phyloP scores from a whole-genome alignment of 306 rosid species.

The Fagus sylvatica region DNA sequence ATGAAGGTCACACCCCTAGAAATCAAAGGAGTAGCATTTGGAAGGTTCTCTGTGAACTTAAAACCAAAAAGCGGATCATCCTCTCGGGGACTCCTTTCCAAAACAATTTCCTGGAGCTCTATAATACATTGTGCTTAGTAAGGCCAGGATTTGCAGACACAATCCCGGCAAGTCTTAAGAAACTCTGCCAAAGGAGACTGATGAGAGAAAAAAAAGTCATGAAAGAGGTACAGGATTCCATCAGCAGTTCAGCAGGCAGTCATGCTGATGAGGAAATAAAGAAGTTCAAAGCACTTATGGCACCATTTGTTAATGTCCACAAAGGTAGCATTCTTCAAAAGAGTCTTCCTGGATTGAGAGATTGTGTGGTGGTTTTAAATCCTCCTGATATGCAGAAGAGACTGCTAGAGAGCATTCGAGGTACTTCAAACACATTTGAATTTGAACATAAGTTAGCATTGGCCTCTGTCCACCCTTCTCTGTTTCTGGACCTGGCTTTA shows the following conservation, averaged over 20 bases:
- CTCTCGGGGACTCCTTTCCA: slow-evolving; percentile 52
- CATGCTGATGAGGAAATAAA: slow-evolving; percentile 10
- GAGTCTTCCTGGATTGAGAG: slow-evolving; percentile 40
- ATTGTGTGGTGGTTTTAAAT: slow-evolving; percentile 36
- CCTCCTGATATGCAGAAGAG: slow-evolving; percentile 26
- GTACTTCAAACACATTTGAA: neutral
- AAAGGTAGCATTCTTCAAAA: slow-evolving; percentile 38
- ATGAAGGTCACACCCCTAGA: slow-evolving; percentile 47
- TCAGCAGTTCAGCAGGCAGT: neutral
- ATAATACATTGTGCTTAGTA: slow-evolving; percentile 30
- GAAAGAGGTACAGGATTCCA: slow-evolving; percentile 11
- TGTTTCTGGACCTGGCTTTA: slow-evolving; percentile 18
- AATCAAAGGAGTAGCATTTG: slow-evolving; percentile 28
- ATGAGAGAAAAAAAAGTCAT: neutral
- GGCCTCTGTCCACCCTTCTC: slow-evolving; percentile 44
- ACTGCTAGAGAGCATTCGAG: slow-evolving; percentile 25
- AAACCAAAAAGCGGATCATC: slow-evolving; percentile 27
- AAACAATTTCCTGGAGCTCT: slow-evolving; percentile 37
- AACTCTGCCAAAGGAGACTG: slow-evolving; percentile 29
- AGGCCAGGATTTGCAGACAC: slow-evolving; percentile 32
- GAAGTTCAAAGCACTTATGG: slow-evolving; percentile 31
- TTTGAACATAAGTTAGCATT: slow-evolving; percentile 29
- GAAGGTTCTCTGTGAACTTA: slow-evolving; percentile 23
- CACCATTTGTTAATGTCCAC: slow-evolving; percentile 42
- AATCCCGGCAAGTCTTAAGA: slow-evolving; percentile 23